These are phyloP conservation scores for Brassica cretica DNA, from an alignment of 345 rosid species.

Conservation along the genomic window DNA sequence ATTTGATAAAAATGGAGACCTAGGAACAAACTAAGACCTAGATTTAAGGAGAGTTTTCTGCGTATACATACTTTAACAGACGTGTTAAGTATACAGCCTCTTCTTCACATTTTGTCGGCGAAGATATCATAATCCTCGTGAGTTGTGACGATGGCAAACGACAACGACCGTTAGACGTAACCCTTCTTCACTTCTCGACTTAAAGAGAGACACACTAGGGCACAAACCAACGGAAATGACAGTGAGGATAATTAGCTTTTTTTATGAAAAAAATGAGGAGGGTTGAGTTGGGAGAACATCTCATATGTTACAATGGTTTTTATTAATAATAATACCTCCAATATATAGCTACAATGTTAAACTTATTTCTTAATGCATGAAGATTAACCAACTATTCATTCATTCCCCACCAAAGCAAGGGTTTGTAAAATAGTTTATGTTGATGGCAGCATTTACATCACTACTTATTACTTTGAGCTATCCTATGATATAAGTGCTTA, in stretches of 20 bases:
- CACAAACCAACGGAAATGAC: constrained; percentile 3
- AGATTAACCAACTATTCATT: not conserved
- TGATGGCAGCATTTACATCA: not conserved
- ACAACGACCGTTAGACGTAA: constrained; percentile 18
- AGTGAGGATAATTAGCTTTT: not conserved
- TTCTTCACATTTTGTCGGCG: constrained; percentile 33
- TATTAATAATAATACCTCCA: not conserved
- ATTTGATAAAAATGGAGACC: constrained; percentile 19
- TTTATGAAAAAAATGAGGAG: not conserved
- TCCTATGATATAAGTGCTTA: not conserved
- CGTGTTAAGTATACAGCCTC: constrained; percentile 26
- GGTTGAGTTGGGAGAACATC: constrained; percentile 9
- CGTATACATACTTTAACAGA: not conserved
- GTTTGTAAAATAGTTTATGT: not conserved
- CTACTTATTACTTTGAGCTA: not conserved
- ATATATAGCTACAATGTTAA: not conserved
- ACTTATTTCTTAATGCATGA: not conserved
- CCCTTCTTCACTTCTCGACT: constrained; percentile 13
- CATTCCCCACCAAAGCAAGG: not conserved
- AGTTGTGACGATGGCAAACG: constrained; percentile 30
- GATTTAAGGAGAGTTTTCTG: constrained; percentile 1
- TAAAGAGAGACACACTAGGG: constrained; percentile 7
- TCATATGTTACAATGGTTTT: constrained; percentile 1
- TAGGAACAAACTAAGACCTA: constrained; percentile 16
- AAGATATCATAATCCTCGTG: constrained; percentile 14